Base-by-base conservation (phyloP, 1,284 basidiomycete genomes). In the Cutaneotrichosporon mucoides region DNA sequence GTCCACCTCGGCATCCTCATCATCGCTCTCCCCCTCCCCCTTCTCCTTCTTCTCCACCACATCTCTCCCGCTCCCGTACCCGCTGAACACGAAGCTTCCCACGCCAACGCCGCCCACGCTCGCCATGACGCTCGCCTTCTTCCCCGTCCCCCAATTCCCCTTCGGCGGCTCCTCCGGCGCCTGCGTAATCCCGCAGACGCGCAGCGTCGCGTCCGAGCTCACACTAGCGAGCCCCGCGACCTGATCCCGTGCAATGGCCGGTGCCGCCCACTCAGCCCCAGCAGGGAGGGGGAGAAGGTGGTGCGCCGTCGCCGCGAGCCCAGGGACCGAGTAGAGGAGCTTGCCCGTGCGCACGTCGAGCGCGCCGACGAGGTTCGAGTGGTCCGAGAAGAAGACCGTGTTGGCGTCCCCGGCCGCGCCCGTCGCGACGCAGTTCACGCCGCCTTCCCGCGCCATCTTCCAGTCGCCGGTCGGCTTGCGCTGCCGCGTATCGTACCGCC, bases 401-500 rank as follows among this genome's bases (percentile, higher is more conserved):
- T 60, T 34, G n/a, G 40, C 38, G 36, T 44, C 49, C 5, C n/a
- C 42, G 9, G 16, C 37, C 6, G 35, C n/a, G 37, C 37, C 37
- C 13, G 47, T 15, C 6, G 43, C 54, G n/a, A 43, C 37, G 52
- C 40, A 13, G 24, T 34, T 40, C 7, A 93, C 78, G 7, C 88
- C 89, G n/a, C 86, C 88, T 40, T 79, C 77, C 44, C 69, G 59
- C 10, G 75, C 76, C 6, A 74, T 66, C 59, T 77, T 76, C 76
- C 76, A 78, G 51, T 77, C 72, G 6, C 56, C 57, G 5, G 68
- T 61, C 5, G 90, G 89, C 57, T 85, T 83, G 33, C 85, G 83
- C 36, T 85, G 86, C 49, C 90, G 84, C 3, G 86, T 89, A 70
- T 94, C 92, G 71, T 93, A 94, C 53, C 85, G 81, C 56, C 89